These are phyloP conservation scores for Lolium rigidum DNA, from an alignment of 176 grass and related monocot genomes.

Conservation along the genomic window DNA sequence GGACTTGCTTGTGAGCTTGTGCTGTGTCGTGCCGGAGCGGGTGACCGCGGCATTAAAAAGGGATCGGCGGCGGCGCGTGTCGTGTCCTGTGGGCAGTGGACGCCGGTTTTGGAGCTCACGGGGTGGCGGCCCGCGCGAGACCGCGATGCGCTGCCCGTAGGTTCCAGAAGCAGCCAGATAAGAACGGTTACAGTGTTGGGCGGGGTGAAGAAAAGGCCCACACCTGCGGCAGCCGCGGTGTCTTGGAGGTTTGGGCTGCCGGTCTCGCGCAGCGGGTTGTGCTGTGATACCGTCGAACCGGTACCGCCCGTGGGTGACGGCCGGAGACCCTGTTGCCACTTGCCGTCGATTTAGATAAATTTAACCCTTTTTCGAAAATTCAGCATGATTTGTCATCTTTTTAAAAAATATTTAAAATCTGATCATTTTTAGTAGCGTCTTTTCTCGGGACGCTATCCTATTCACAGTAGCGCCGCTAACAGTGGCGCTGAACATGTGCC, in stretches of 20 bases:
- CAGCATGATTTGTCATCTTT: too few species aligned
- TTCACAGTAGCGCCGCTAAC: too few species aligned
- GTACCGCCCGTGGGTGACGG: not conserved
- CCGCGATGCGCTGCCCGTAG: not conserved
- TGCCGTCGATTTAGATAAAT: too few species aligned
- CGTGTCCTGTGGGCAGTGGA: slow-evolving; percentile 44
- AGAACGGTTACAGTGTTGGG: not conserved
- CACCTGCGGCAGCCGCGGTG: not conserved
- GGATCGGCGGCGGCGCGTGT: not conserved
- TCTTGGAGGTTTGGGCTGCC: not conserved
- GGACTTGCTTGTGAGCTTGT: not conserved
- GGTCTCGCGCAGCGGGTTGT: not conserved
- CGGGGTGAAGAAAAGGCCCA: not conserved
- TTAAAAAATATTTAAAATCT: too few species aligned
- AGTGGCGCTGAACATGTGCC: too few species aligned
- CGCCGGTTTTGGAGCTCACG: slow-evolving; percentile 32
- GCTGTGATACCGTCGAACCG: not conserved
- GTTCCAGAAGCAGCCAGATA: slow-evolving; percentile 31
- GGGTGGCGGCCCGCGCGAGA: slow-evolving; percentile 15
- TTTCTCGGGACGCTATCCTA: too few species aligned
- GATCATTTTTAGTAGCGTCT: too few species aligned
- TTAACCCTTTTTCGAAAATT: too few species aligned
- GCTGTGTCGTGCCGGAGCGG: not conserved
- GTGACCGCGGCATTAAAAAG: slow-evolving; percentile 24
- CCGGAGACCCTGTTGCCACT: too few species aligned